Evolutionary conservation across 768 basidiomycete genomes (phyloP), one percentile per base, ranked within the genome.

Genomic region (Lentinula guzmanii): DNA sequence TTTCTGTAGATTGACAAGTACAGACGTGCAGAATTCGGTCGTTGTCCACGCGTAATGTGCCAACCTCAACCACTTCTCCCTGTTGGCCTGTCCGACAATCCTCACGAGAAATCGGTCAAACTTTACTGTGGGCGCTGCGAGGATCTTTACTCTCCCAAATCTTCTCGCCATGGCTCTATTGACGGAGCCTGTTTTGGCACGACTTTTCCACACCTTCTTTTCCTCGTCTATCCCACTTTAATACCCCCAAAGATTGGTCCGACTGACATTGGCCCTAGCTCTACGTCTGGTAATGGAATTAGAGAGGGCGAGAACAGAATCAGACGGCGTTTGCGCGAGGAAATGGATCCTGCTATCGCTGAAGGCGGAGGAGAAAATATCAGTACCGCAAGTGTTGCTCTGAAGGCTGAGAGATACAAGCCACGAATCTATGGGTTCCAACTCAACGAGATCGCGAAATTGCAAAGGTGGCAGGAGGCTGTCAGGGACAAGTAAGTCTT

Each of bases 101-200:
- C 21, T 21, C 21, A 21, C 74, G 93, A 97, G 72, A 99, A 98
- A 76, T 95, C 94, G 34, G 96, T 98, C 71, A 99, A 99, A 72
- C 89, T 99, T 54, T 98, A 95, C 76, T 99, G 97, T 71, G 95
- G 95, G 1, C 89, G 95, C 41, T 99, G 97, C 75, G 96, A 99
- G 75, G 97, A 99, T 75, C 88, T 99, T 67, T 99, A 98, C 75
- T 93, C 91, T 0, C 97, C 97, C 41, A 99, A 99, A 73, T 95
- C 92, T 1, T 95, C 94, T 5, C 86, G 96, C 33, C 97, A 99
- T 72, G 96, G 96, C 53, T 90, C 90, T 41, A 98, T 99, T 70
- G 97, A 99, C 71, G 96, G 97, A 33, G 97, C 97, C 1, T 99
- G 96, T 76, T 99, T 99, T 67, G 97, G 97, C 63, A 96, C 95